These are phyloP conservation scores for Plasmodium berghei DNA, from an alignment of 169 alveolate genomes.

Conservation along the genomic window DNA sequence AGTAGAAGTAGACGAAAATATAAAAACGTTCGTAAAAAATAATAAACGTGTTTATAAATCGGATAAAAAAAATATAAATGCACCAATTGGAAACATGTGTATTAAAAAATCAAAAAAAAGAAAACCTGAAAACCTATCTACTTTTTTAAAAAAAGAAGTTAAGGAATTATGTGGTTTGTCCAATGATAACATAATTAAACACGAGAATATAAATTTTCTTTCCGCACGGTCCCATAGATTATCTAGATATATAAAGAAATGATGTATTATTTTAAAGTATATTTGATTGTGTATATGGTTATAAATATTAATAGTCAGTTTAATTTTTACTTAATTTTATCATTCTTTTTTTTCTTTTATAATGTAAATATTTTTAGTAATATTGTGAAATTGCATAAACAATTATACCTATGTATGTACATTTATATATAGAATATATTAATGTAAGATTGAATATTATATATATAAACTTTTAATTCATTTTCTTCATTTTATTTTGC, in stretches of 20 bases:
- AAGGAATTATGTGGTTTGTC: slow-evolving; percentile 52
- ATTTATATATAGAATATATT: neutral
- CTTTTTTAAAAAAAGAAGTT: slow-evolving; percentile 24
- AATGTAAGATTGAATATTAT: neutral
- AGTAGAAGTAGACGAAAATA: neutral
- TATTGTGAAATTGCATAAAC: neutral
- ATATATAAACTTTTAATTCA: neutral
- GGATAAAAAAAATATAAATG: neutral
- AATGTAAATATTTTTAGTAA: neutral
- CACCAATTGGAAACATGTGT: neutral
- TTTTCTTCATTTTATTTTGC: neutral
- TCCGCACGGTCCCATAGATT: slow-evolving; percentile 64
- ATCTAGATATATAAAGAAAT: slow-evolving; percentile 14
- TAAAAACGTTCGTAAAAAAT: slow-evolving; percentile 1
- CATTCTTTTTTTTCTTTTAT: slow-evolving; percentile 4
- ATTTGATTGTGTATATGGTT: neutral
- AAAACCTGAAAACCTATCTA: slow-evolving; percentile 14
- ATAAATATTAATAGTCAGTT: neutral
- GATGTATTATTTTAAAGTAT: slow-evolving; percentile 4
- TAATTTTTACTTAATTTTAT: neutral
- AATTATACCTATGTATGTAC: neutral
- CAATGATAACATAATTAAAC: slow-evolving; percentile 53
- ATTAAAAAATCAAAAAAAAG: slow-evolving; percentile 5
- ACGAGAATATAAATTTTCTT: slow-evolving; percentile 10
- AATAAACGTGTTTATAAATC: slow-evolving; percentile 9